Percentiles rank a stretch among this genome's conserved stretches.
Conservation (phyloP, 2,329 filamentous ascomycete species). For the Colletotrichum cereale region DNA sequence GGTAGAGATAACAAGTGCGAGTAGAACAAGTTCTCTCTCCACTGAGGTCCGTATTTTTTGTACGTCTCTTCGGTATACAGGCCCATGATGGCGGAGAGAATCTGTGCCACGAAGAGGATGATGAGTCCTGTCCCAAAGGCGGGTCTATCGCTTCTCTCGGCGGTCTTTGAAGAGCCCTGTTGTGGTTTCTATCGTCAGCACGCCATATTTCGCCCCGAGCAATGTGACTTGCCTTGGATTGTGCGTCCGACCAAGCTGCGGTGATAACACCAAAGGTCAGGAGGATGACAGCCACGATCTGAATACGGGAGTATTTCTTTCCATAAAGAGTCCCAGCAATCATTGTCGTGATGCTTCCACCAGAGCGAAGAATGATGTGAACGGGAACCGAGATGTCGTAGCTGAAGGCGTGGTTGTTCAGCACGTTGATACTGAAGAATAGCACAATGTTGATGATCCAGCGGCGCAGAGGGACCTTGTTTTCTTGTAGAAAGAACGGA, state of each 20-base stretch:
- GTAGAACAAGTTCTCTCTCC: slow-evolving; percentile 97
- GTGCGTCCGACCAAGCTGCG: slow-evolving; percentile 90
- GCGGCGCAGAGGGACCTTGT: slow-evolving; percentile 83
- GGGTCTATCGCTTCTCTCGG: slow-evolving; percentile 43
- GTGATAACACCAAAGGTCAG: slow-evolving; percentile 89
- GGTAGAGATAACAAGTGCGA: slow-evolving; percentile 82
- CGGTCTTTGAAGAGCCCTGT: slow-evolving; percentile 21
- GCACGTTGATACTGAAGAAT: slow-evolving; percentile 92
- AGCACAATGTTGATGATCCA: slow-evolving; percentile 91
- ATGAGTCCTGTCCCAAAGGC: slow-evolving; percentile 77
- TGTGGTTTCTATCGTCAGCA: not conserved
- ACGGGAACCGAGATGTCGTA: slow-evolving; percentile 97
- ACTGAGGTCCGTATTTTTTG: slow-evolving; percentile 85
- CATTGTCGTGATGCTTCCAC: slow-evolving; percentile 96
- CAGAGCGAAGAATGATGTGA: slow-evolving; percentile 95
- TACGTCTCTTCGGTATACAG: slow-evolving; percentile 95
- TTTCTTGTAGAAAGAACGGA: slow-evolving; percentile 80
- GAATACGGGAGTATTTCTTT: slow-evolving; percentile 83
- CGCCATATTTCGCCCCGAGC: not conserved
- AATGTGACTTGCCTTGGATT: slow-evolving; percentile 74
- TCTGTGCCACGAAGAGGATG: slow-evolving; percentile 88
- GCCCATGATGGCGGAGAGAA: slow-evolving; percentile 93
- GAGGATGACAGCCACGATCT: slow-evolving; percentile 84
- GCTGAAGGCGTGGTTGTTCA: slow-evolving; percentile 98
- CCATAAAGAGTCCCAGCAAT: slow-evolving; percentile 88